These are phyloP conservation scores for Kregervanrija pseudodelftensis DNA, from an alignment of 805 yeast species.

Conservation along the genomic window DNA sequence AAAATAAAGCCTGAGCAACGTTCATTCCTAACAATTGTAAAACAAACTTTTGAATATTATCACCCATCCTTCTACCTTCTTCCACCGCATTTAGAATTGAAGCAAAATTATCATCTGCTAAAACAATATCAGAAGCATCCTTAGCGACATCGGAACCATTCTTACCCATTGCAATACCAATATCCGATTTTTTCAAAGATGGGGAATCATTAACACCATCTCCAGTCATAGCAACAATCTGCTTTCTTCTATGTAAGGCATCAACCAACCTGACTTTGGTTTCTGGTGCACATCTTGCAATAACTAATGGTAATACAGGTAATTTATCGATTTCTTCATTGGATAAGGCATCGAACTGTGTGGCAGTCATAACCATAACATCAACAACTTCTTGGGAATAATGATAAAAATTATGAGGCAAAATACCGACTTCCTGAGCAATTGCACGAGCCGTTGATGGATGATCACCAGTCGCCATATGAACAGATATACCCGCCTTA, in stretches of 20 bases:
- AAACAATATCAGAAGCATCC: constrained; percentile 71
- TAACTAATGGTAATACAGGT: constrained; percentile 67
- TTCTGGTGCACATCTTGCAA: constrained; percentile 79
- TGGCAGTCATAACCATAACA: constrained; percentile 71
- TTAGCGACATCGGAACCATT: constrained; percentile 83
- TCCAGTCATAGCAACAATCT: constrained; percentile 75
- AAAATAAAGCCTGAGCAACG: constrained; percentile 61
- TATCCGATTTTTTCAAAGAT: constrained; percentile 66
- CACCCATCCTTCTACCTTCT: constrained; percentile 76
- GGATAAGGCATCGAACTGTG: constrained; percentile 55
- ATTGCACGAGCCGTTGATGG: constrained; percentile 73
- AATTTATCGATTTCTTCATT: constrained; percentile 55
- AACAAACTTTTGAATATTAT: constrained; percentile 72
- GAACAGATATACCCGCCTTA: constrained; percentile 69
- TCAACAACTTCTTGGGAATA: constrained; percentile 48
- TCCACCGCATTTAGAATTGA: constrained; percentile 72
- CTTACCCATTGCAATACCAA: constrained; percentile 80
- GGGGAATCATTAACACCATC: constrained; percentile 84
- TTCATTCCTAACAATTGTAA: constrained; percentile 67
- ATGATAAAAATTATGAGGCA: constrained; percentile 53
- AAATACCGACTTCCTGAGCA: constrained; percentile 74
- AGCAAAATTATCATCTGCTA: constrained; percentile 73
- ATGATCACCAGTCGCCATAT: constrained; percentile 79
- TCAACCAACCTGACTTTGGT: constrained; percentile 79
- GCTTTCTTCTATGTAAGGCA: constrained; percentile 56